phyloP scores from a whole-genome alignment of 208 protist genomes.

The Leishmania amazonensis region DNA sequence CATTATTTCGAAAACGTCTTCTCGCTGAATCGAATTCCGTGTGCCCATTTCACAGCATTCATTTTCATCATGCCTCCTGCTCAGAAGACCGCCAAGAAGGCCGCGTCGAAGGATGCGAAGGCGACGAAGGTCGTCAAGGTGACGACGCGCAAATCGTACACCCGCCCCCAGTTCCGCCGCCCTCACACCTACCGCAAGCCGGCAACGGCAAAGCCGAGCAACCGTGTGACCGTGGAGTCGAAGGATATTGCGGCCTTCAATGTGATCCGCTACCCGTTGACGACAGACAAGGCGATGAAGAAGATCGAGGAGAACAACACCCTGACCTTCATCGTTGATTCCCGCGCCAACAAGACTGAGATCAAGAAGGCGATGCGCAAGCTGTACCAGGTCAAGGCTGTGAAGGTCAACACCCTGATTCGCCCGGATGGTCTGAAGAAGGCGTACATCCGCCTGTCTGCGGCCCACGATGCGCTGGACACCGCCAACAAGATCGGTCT shows the following conservation, averaged over 20 bases:
- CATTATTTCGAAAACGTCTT: not conserved
- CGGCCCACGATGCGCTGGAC: slow-evolving; percentile 97
- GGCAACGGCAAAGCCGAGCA: slow-evolving; percentile 91
- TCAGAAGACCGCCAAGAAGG: slow-evolving; percentile 50
- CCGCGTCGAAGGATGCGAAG: slow-evolving; percentile 69
- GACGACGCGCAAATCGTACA: slow-evolving; percentile 95
- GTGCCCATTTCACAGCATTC: not conserved
- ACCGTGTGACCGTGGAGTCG: slow-evolving; percentile 82
- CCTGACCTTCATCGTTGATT: slow-evolving; percentile 99
- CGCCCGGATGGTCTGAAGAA: slow-evolving; percentile 98
- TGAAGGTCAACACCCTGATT: slow-evolving; percentile 99
- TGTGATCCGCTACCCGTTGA: slow-evolving; percentile 98
- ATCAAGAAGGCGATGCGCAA: slow-evolving; percentile 98
- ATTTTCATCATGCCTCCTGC: slow-evolving; percentile 57
- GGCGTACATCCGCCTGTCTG: slow-evolving; percentile 97
- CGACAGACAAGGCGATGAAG: slow-evolving; percentile 99
- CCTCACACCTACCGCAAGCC: slow-evolving; percentile 95
- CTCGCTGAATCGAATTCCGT: not conserved
- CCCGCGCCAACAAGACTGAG: slow-evolving; percentile 97
- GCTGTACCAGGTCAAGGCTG: slow-evolving; percentile 97
- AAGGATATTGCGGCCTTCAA: slow-evolving; percentile 89
- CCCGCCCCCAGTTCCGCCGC: slow-evolving; percentile 95
- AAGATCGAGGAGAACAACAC: slow-evolving; percentile 99
- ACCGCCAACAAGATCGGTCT: slow-evolving; percentile 98
- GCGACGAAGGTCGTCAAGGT: slow-evolving; percentile 86